A percentile compares a stretch with the other conserved stretches of the same genome.
phyloP scores from a whole-genome alignment of 371 early-diverging fungal species.

The Pancytospora philotis region DNA sequence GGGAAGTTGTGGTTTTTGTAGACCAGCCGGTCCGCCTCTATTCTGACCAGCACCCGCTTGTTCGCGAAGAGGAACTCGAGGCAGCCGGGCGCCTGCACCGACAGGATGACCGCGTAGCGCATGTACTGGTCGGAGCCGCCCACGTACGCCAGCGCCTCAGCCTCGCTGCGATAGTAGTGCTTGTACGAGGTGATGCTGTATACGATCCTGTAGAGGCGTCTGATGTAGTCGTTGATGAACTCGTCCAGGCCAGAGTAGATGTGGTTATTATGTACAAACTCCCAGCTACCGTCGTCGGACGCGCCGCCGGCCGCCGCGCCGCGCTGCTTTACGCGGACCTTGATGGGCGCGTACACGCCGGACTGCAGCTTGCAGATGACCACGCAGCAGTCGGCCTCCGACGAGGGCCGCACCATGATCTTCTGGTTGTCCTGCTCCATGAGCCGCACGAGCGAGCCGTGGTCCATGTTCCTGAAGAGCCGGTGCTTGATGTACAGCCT shows the following conservation, averaged over 20 bases:
- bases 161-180: slow-evolving; percentile 23
- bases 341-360: slow-evolving; percentile 9
- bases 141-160: slow-evolving; percentile 16
- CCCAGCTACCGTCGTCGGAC: slow-evolving; percentile 9
- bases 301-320: slow-evolving; percentile 10
- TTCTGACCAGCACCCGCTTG: slow-evolving; percentile 5
- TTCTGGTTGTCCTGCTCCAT: slow-evolving; percentile 8
- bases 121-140: slow-evolving; percentile 12
- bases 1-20: slow-evolving; percentile 36
- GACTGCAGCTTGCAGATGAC: slow-evolving; percentile 5
- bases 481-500: slow-evolving; percentile 30
- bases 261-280: slow-evolving; percentile 20
- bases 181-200: slow-evolving; percentile 29
- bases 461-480: slow-evolving; percentile 20
- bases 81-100: slow-evolving; percentile 36
- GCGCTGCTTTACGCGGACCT: slow-evolving; percentile 13
- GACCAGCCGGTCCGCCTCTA: slow-evolving; percentile 17
- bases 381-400: background rate
- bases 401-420: slow-evolving; percentile 4
- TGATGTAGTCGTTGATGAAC: slow-evolving; percentile 20
- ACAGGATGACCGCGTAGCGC: slow-evolving; percentile 37
- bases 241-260: slow-evolving; percentile 41
- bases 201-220: slow-evolving; percentile 13
- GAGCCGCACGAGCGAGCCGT: slow-evolving; percentile 16
- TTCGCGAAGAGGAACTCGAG: slow-evolving; percentile 29